Base-by-base conservation (phyloP, 768 basidiomycete species). In the Amanita rubescens region DNA sequence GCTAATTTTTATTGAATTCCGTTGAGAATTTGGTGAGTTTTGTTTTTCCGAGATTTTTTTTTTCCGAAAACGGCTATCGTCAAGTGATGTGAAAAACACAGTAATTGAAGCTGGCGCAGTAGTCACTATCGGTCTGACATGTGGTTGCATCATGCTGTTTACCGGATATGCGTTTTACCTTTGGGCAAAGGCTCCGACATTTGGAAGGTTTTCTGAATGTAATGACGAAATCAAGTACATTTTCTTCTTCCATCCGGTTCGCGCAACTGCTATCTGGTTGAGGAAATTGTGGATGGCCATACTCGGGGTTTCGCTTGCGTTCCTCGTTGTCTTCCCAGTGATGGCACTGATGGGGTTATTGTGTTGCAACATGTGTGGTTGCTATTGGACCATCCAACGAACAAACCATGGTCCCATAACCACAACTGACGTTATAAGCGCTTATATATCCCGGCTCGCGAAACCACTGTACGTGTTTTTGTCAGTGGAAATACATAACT, bases 261-360 rank as follows among this genome's bases (percentile, higher is more conserved):
- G 47, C 5, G 57, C 55, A 37, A 58, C 57, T 9, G 55, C 30
- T 8, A 34, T 34, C 1, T 58, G 57, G 57, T 24, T 58, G 9
- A 51, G 57, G 38, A 49, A 44, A n/a, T 32, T 58, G 25, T 58
- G 57, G 57, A 55, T 58, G 39, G 49, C 51, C 34, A 54, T 49
- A 6, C 44, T 58, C 9, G 44, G 50, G 8, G 24, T 52, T 6
- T 33, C 30, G 9, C 50, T 51, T 30, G 22, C 24, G 14, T 7
- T 42, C 10, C 11, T 51, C 20, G 30, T 30, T n/a, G 11, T 52
- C 41, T 3, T 44, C 3, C 51, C 51, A 20, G 5, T n/a, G n/a
- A n/a, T n/a, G n/a, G n/a, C n/a, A n/a, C n/a, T 52, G n/a, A 17
- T 27, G 12, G 20, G 10, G 6, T 11, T 54, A 15, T n/a, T n/a